Base-by-base conservation (phyloP, 2,329 filamentous ascomycete species). In the Cercospora nicotianae region DNA sequence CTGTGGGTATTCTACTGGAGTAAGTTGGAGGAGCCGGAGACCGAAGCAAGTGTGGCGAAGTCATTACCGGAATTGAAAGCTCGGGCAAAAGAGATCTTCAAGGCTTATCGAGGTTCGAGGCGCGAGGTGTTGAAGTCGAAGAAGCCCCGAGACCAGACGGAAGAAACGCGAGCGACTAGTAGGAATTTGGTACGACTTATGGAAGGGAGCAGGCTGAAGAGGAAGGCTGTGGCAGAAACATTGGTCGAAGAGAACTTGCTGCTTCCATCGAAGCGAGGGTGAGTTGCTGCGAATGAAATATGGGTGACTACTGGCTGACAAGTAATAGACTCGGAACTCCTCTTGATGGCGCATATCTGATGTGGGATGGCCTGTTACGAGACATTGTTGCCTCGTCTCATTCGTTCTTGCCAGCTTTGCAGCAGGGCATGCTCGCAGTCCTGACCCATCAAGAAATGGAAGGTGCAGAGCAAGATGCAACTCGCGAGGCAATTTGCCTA, bases 1-100 rank as follows among this genome's bases (percentile, higher is more conserved):
- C 89, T 97, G 62, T 97, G 92, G 92, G 85, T 89, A 63, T 92
- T 92, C 78, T 97, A 96, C 82, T 98, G 94, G 94, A 80, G 76
- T 12, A 80, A 81, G 42, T 76, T 89, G 20, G 82, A 83, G 64
- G 75, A 73, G 45, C 62, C 65, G 13, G 72, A 70, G 53, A 60
- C 36, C 48, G 65, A 63, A 31, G 67, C 59, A 59, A 74, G 77
- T 18, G 78, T 74, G 51, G 64, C 73, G 48, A 60, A 78, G 69
- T 71, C 78, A 65, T 55, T 81, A 65, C 73, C 69, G n/a, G 75
- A 71, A 63, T 72, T 81, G 20, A 80, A 76, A 72, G 74, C 75
- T 10, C 70, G 72, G 39, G 72, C 70, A 13, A 70, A 66, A 59
- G 64, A 64, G 59, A 42, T 76, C 26, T 66, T 77, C 42, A 73